These are phyloP conservation scores for Cyberlindnera galapagoensis DNA, from an alignment of 805 yeast genomes.

Conservation along the genomic window DNA sequence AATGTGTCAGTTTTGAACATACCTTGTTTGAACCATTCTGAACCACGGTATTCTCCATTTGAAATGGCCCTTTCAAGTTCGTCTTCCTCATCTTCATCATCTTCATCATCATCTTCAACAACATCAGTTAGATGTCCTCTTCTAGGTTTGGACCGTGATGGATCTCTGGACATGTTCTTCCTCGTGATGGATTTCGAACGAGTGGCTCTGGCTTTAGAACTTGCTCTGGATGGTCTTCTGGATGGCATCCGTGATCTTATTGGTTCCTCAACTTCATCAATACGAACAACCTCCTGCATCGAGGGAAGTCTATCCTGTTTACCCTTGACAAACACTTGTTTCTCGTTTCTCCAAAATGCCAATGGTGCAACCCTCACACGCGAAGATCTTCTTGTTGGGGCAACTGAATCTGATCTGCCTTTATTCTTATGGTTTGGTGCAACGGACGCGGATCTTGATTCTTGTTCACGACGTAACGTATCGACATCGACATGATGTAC, in stretches of 20 bases:
- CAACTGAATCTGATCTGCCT: slow-evolving; percentile 1
- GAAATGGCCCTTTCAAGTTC: slow-evolving; percentile 23
- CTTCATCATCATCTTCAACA: slow-evolving; percentile 23
- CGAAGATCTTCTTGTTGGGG: slow-evolving; percentile 52
- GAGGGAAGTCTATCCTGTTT: slow-evolving; percentile 42
- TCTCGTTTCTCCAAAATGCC: slow-evolving; percentile 82
- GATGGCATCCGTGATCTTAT: slow-evolving; percentile 12
- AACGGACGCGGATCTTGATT: slow-evolving; percentile 12
- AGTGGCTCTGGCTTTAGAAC: slow-evolving; percentile 12
- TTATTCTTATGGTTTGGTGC: no score
- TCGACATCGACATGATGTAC: slow-evolving; percentile 15
- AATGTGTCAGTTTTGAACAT: slow-evolving; percentile 41
- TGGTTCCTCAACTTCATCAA: slow-evolving; percentile 13
- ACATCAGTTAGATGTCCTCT: slow-evolving; percentile 11
- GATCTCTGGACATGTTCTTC: slow-evolving; percentile 5
- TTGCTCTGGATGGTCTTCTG: slow-evolving; percentile 11
- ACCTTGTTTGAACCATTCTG: slow-evolving; percentile 46
- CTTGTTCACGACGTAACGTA: slow-evolving; percentile 16
- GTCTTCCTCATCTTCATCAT: slow-evolving; percentile 20
- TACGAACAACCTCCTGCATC: slow-evolving; percentile 51
- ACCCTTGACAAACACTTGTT: slow-evolving; percentile 49
- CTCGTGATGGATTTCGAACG: slow-evolving; percentile 1
- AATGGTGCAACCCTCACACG: slow-evolving; percentile 65
- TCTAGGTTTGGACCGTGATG: not conserved
- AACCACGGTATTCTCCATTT: slow-evolving; percentile 29